Conservation (phyloP, 768 basidiomycete genomes). For the Termitomyces sp. region DNA sequence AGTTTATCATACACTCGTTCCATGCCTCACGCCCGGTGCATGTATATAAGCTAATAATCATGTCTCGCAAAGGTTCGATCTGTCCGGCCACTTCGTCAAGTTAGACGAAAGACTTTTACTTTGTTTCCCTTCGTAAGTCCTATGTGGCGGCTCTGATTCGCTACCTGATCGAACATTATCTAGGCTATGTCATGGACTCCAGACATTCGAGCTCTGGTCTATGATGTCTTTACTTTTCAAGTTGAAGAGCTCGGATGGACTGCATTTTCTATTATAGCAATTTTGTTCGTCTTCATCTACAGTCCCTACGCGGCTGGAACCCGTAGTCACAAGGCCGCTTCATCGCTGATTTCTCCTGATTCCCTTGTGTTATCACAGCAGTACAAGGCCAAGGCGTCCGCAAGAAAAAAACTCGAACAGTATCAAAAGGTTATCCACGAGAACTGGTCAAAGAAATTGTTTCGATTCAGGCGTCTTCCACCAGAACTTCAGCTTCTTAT, state of each 20-base stretch:
- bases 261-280: constrained; percentile 6
- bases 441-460: constrained; percentile 9
- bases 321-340: neutral
- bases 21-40: neutral
- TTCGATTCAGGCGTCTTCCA: constrained; percentile 24
- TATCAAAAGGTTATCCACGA: constrained; percentile 14
- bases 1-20: neutral
- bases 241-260: constrained; percentile 12
- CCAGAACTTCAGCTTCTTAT: constrained; percentile 26
- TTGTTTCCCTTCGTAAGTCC: neutral
- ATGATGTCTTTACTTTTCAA: constrained; percentile 4
- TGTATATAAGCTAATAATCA: neutral
- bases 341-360: neutral
- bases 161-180: neutral
- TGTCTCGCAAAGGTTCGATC: neutral
- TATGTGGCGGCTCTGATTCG: neutral
- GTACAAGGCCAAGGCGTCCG: constrained; percentile 14
- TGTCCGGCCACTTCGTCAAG: neutral
- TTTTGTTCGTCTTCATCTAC: constrained; percentile 10
- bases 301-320: constrained; percentile 4
- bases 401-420: constrained; percentile 14
- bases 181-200: neutral
- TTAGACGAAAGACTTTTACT: neutral
- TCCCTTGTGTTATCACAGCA: constrained; percentile 16
- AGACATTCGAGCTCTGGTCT: neutral